Base-by-base conservation (phyloP, 257 asterid species). In the Anisodus tanguticus region DNA sequence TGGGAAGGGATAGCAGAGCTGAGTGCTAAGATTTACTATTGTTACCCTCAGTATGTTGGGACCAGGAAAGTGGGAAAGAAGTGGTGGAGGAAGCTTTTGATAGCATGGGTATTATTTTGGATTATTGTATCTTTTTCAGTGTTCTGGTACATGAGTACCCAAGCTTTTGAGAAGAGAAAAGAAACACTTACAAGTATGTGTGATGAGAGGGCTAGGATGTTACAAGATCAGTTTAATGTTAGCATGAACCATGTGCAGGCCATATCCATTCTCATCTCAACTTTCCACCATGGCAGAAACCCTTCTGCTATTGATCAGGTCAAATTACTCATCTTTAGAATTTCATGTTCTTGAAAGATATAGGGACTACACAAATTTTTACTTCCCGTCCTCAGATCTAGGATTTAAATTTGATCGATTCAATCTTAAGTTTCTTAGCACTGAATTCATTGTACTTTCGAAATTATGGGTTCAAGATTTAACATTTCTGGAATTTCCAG, bases 261-360 rank as follows among this genome's bases (percentile, higher is more conserved):
- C 37, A 93, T 97, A 97, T 97, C 99, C 55, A 94, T 93, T 51
- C 89, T 97, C 90, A 92, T 97, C 68, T 97, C 98, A 7, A 97
- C 95, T 82, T 97, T 97, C 90, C 94, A 97, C 88, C 99, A 97
- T 37, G 93, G 86, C 85, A 95, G 92, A 90, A 89, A 86, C 37
- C 98, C 98, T 0, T 91, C 98, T 78, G 97, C 97, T 55, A 95
- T 97, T 87, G 97, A 97, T 89, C 99, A 97, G 98, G 99, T 96
- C 72, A 82, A 49, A 60, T 51, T 62, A 19, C 22, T 55, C 60
- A 68, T 41, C 74, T 53, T 16, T 71, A 60, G 26, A 13, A 43
- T 57, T 80, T 71, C 15, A 53, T 26, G 19, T 22, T 58, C 10
- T 26, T 45, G 76, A 72, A 79, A 37, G 53, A 8, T 55, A 12